Conservation (phyloP, 2,329 filamentous ascomycete genomes). For the Escovopsis sp. region DNA sequence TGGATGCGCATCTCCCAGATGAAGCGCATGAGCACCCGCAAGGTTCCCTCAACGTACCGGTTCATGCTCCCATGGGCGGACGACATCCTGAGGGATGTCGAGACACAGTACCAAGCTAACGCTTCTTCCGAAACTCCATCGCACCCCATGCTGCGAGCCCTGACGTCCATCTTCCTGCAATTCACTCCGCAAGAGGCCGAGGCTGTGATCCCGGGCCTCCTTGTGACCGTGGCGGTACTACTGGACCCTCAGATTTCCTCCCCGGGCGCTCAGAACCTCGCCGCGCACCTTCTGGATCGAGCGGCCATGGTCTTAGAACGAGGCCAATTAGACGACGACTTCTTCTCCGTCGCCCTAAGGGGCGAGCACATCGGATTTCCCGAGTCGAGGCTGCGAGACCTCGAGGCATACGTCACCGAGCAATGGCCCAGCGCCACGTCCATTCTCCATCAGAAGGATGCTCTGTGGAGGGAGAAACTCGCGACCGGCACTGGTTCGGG, state of each 20-base stretch:
- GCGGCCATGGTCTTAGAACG: conserved; percentile 11
- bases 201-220: conserved; percentile 17
- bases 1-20: conserved; percentile 25
- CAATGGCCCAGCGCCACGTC: conserved; percentile 15
- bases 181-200: conserved; percentile 11
- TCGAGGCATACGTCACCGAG: conserved; percentile 14
- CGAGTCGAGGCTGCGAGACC: conserved; percentile 7
- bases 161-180: conserved; percentile 19
- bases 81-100: conserved; percentile 13
- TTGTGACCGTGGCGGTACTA: conserved; percentile 18
- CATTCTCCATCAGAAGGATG: conserved; percentile 12
- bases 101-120: background rate
- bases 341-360: conserved; percentile 9
- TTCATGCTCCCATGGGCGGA: conserved; percentile 18
- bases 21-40: conserved; percentile 13
- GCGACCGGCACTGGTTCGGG: background rate
- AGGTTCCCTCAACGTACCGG: conserved; percentile 2
- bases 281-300: conserved; percentile 17
- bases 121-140: background rate
- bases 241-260: conserved; percentile 13
- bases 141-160: conserved; percentile 8
- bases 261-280: conserved; percentile 4
- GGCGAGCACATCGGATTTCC: conserved; percentile 8
- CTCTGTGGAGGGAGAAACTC: conserved; percentile 10
- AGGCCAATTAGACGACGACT: conserved; percentile 5